Evolutionary conservation across 1,139 yeast species (phyloP).

Genomic region (Yamadazyma spencermartinsiae): DNA sequence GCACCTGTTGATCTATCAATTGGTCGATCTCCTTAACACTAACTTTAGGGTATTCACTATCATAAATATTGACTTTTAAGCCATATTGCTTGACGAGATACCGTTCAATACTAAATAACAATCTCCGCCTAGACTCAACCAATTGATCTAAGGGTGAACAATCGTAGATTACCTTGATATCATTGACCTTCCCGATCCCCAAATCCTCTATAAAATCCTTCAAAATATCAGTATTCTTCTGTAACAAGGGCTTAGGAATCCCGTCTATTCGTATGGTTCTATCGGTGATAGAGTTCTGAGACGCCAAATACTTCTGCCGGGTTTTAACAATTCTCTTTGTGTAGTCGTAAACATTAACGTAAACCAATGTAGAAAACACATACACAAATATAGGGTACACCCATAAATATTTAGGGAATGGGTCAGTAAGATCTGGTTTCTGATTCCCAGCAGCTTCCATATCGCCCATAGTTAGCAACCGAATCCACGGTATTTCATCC

Average conservation of each 20-base stretch:
- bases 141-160: conserved; percentile 50
- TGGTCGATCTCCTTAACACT: conserved; percentile 19
- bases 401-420: conserved; percentile 53
- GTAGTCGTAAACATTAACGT: conserved; percentile 61
- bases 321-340: conserved; percentile 72
- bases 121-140: conserved; percentile 33
- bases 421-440: conserved; percentile 25
- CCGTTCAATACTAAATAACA: conserved; percentile 43
- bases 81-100: conserved; percentile 48
- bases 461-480: conserved; percentile 3
- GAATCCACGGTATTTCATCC: conserved; percentile 24
- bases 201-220: conserved; percentile 58
- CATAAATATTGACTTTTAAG: conserved; percentile 43
- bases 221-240: conserved; percentile 39
- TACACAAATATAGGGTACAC: conserved; percentile 87
- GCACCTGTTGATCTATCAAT: conserved; percentile 9
- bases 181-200: conserved; percentile 60
- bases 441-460: not conserved
- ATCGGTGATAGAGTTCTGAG: conserved; percentile 89
- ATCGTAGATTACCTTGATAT: conserved; percentile 55
- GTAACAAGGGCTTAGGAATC: conserved; percentile 54
- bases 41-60: conserved; percentile 32
- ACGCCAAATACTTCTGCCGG: conserved; percentile 81
- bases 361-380: conserved; percentile 70
- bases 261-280: conserved; percentile 88